Conservation (phyloP, 2,329 filamentous ascomycete species). For the Ceratocystiopsis minuta region DNA sequence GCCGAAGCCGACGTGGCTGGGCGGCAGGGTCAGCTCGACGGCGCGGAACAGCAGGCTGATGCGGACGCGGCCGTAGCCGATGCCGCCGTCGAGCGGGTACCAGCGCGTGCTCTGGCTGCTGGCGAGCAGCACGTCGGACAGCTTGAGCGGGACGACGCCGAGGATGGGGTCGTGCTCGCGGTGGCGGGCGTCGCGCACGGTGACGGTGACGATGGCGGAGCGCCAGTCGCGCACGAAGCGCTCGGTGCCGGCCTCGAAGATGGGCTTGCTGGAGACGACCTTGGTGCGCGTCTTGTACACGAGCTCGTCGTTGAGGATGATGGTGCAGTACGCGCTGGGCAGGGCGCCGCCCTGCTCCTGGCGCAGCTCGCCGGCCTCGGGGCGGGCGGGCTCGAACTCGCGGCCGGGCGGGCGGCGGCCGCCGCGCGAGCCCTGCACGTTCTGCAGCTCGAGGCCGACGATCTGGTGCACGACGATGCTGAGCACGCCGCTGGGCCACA, state of each 20-base stretch:
- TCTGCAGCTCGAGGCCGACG: slow-evolving; percentile 81
- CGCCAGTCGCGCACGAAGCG: slow-evolving; percentile 88
- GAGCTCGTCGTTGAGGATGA: slow-evolving; percentile 73
- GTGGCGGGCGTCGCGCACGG: slow-evolving; percentile 75
- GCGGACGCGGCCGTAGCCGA: slow-evolving; percentile 77
- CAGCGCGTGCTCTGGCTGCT: slow-evolving; percentile 74
- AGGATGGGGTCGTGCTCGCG: slow-evolving; percentile 89
- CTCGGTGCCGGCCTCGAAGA: slow-evolving; percentile 93
- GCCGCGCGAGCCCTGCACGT: slow-evolving; percentile 59
- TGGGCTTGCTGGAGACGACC: slow-evolving; percentile 82
- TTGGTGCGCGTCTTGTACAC: slow-evolving; percentile 89
- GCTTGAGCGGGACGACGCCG: slow-evolving; percentile 73
- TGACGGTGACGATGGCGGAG: slow-evolving; percentile 67
- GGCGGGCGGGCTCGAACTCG: slow-evolving; percentile 77
- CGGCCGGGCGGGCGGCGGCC: slow-evolving; percentile 58
- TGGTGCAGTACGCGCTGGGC: slow-evolving; percentile 86
- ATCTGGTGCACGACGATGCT: slow-evolving; percentile 85
- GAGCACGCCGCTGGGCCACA: slow-evolving; percentile 84
- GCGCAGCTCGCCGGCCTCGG: slow-evolving; percentile 63
- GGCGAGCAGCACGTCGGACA: slow-evolving; percentile 75
- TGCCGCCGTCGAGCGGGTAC: slow-evolving; percentile 92
- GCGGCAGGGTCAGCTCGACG: slow-evolving; percentile 72
- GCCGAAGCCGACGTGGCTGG: slow-evolving; percentile 65
- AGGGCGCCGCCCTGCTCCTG: slow-evolving; percentile 66
- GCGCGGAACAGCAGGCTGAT: slow-evolving; percentile 83